These are phyloP conservation scores for Parathielavia hyrcaniae DNA, from an alignment of 495 filamentous ascomycete species.

Conservation along the genomic window DNA sequence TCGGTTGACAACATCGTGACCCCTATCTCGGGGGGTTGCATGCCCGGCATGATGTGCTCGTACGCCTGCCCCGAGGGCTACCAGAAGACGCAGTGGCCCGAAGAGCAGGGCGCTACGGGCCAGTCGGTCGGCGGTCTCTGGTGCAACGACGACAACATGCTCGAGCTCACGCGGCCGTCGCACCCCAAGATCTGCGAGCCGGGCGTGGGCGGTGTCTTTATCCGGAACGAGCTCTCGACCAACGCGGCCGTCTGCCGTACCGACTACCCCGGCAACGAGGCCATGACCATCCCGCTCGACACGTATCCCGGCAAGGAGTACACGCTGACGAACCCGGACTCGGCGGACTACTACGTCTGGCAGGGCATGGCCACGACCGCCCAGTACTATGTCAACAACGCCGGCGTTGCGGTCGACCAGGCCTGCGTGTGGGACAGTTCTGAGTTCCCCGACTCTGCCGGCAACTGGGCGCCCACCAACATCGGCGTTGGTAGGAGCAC, in stretches of 20 bases:
- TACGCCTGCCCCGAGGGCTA: conserved; percentile 90
- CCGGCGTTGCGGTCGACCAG: conserved; percentile 56
- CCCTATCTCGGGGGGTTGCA: conserved; percentile 57
- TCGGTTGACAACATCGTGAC: conserved; percentile 54
- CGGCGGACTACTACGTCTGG: conserved; percentile 68
- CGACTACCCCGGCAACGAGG: conserved; percentile 88
- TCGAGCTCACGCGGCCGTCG: conserved; percentile 66
- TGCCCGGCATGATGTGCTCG: conserved; percentile 68
- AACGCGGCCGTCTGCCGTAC: conserved; percentile 82
- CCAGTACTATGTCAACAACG: conserved; percentile 95
- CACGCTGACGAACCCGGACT: conserved; percentile 67
- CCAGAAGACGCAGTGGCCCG: conserved; percentile 90
- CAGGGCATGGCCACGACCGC: conserved; percentile 68
- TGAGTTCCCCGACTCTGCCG: conserved; percentile 44
- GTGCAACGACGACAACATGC: conserved; percentile 68
- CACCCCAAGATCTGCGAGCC: conserved; percentile 64
- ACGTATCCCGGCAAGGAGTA: conserved; percentile 49
- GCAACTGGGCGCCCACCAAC: conserved; percentile 90
- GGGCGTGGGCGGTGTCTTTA: conserved; percentile 62
- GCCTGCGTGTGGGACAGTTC: conserved; percentile 73
- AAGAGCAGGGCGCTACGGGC: conserved; percentile 66
- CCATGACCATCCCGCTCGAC: conserved; percentile 71
- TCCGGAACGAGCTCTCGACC: conserved; percentile 62
- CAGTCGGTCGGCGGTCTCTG: conserved; percentile 85
- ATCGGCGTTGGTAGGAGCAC: conserved; percentile 68